Evolutionary conservation across 129 eudicot species (phyloP).

Genomic region (Smallanthus sonchifolius): DNA sequence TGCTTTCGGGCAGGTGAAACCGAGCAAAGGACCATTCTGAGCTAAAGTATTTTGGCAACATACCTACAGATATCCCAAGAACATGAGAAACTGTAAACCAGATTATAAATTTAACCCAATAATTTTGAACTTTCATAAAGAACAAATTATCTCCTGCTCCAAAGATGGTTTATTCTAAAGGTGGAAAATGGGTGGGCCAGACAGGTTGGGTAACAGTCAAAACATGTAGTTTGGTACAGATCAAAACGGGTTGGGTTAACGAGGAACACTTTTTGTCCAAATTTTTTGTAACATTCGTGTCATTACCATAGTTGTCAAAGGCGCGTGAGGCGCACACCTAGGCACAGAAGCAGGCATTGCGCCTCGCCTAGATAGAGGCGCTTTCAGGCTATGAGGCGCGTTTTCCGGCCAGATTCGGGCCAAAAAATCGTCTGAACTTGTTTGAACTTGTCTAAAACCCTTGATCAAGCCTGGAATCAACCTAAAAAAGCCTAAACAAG

Average conservation of each 20-base stretch:
- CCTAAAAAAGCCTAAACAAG: too few relatives aligned
- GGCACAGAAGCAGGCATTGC: too few relatives aligned
- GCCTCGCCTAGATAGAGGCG: too few relatives aligned
- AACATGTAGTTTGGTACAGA: background rate
- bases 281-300: background rate
- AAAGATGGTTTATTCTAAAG: background rate
- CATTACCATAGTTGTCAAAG: too few relatives aligned
- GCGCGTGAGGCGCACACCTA: too few relatives aligned
- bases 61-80: conserved; percentile 43
- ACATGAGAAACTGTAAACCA: background rate
- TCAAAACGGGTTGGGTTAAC: background rate
- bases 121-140: background rate
- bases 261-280: background rate
- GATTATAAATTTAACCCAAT: background rate
- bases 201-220: background rate
- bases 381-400: too few relatives aligned
- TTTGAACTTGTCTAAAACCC: too few relatives aligned
- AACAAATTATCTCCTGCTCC: background rate
- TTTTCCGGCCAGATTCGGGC: too few relatives aligned
- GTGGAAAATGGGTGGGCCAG: background rate
- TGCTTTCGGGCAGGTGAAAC: conserved; percentile 77
- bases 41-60: conserved; percentile 85
- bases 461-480: too few relatives aligned
- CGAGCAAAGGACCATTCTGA: conserved; percentile 99
- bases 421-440: too few relatives aligned